phyloP scores from a whole-genome alignment of 495 filamentous ascomycete genomes.

The Lasiosphaeria hispida region DNA sequence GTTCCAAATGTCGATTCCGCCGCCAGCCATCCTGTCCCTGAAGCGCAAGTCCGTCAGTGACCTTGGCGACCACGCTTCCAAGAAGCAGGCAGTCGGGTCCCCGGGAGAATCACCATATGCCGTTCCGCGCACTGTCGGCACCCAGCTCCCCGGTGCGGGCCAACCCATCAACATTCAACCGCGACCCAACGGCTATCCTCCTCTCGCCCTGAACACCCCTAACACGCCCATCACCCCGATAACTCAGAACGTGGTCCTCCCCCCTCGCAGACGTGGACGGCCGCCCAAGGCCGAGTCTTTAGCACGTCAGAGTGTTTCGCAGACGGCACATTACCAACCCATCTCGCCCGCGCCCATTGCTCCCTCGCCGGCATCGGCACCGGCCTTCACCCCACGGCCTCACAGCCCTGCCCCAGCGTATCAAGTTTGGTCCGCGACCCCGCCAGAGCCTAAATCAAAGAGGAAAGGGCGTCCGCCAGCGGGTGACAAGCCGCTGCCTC shows the following conservation, averaged over 20 bases:
- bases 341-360: conserved; percentile 40
- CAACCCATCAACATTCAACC: conserved; percentile 32
- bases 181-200: conserved; percentile 38
- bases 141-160: conserved; percentile 24
- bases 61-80: conserved; percentile 39
- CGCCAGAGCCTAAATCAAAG: conserved; percentile 8
- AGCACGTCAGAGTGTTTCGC: conserved; percentile 22
- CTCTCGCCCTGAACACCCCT: conserved; percentile 18
- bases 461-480: conserved; percentile 15
- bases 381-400: conserved; percentile 19
- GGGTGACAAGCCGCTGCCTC: conserved; percentile 9
- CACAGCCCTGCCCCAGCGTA: conserved; percentile 21
- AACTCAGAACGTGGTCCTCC: conserved; percentile 21
- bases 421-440: conserved; percentile 2
- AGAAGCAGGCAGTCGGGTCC: conserved; percentile 38
- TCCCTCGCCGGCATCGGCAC: conserved; percentile 17
- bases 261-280: conserved; percentile 28
- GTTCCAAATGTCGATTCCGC: conserved; percentile 38
- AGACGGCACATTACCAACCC: conserved; percentile 33
- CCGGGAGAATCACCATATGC: conserved; percentile 23
- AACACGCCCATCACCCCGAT: conserved; percentile 26
- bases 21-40: conserved; percentile 35
- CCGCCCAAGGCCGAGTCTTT: conserved; percentile 26
- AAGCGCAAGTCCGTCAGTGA: conserved; percentile 48
- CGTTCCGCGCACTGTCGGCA: conserved; percentile 24